Base-by-base conservation (phyloP, 2,329 filamentous ascomycete species). In the Orbilia blumenaviensis region DNA sequence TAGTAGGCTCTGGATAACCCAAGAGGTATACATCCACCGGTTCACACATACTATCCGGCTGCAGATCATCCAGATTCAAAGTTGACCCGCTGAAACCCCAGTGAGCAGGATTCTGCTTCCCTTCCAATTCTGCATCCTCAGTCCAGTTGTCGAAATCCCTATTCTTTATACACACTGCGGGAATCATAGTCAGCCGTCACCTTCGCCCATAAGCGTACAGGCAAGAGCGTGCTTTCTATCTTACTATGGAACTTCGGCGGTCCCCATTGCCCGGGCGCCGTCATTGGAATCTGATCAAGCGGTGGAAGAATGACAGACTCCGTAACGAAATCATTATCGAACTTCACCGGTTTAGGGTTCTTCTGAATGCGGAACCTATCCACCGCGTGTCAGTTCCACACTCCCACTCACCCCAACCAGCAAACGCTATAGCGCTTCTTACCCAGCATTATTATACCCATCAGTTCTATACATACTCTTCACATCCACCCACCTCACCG, bases 41-140 rank as follows among this genome's bases (percentile, higher is more conserved):
- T n/a, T 74, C 69, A 36, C 62, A 74, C 18, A 52, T 34, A 54
- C 69, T 74, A 27, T 67, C 54, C n/a, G 69, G 69, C 14, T 66
- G 62, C 36, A 74, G 16, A 16, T 61, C 58, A 16, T 74, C 69
- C 44, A 74, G 18, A 25, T 67, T 74, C 62, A 74, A 48, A 1
- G 69, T 74, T 16, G 69, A 64, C 1, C 69, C 69, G 36, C 69
- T 74, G 27, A 36, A 74, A 0, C 52, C 69, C 62, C 62, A 74
- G 29, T 67, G 69, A 2, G 54, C 42, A 6, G 69, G 69, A 8
- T 74, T 74, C 8, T 7, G 5, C 42, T 67, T 67, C 10, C 62
- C 62, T 18, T 74, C 69, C 6, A 56, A 27, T 27, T 34, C 9
- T 9, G 69, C 62, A 38, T 74, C 69, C 10, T 61, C 69, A 12